Evolutionary conservation across 1,139 yeast species (phyloP).

Genomic region (Taphrina deformans): DNA sequence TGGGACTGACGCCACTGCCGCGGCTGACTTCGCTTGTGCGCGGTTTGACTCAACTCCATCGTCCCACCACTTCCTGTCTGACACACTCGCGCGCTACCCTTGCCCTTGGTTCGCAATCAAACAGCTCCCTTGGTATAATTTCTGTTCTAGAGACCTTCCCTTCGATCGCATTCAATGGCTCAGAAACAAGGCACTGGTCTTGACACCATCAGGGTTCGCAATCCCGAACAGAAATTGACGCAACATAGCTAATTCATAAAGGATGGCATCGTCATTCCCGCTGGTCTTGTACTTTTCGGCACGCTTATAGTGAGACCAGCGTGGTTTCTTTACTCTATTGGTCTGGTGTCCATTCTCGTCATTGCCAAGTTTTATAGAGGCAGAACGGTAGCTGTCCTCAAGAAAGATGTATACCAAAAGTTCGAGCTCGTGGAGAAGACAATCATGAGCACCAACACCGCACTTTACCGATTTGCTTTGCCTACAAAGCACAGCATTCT

Average conservation of each 20-base stretch:
- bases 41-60: background rate
- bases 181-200: constrained; percentile 28
- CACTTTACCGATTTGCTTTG: constrained; percentile 63
- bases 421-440: constrained; percentile 84
- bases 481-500: constrained; percentile 72
- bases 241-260: constrained; percentile 21
- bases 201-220: constrained; percentile 25
- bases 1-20: background rate
- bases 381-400: constrained; percentile 54
- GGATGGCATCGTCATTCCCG: constrained; percentile 47
- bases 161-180: constrained; percentile 2
- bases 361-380: constrained; percentile 44
- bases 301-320: constrained; percentile 42
- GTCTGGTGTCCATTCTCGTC: constrained; percentile 41
- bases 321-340: constrained; percentile 42
- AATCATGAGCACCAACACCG: constrained; percentile 39
- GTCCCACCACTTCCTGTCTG: background rate
- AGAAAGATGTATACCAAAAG: constrained; percentile 67
- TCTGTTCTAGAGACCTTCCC: too few species aligned
- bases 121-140: too few species aligned
- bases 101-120: too few species aligned
- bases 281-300: constrained; percentile 44
- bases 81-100: too few species aligned
- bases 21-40: background rate
- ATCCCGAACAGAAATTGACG: background rate